Evolutionary conservation across 495 filamentous ascomycete genomes (phyloP).

Genomic region (Aspergillus steynii): DNA sequence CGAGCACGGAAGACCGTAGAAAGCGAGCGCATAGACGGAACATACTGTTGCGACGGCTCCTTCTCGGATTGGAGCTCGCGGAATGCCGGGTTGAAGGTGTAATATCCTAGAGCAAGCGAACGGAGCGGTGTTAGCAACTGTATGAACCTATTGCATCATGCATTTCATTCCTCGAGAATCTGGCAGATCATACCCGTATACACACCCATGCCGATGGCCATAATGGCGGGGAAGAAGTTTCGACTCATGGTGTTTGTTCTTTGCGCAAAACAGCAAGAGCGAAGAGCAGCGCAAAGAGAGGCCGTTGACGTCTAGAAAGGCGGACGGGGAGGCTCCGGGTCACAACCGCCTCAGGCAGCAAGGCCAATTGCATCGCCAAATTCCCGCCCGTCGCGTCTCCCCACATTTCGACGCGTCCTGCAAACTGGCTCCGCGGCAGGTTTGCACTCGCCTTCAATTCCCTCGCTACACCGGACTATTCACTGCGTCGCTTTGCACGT

Average conservation of each 20-base stretch:
- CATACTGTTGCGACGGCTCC: slow-evolving; percentile 11
- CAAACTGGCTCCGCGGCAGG: slow-evolving; percentile 1
- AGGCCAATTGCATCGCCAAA: slow-evolving; percentile 22
- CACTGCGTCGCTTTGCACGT: neutral
- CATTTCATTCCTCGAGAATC: neutral
- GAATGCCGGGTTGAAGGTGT: slow-evolving; percentile 31
- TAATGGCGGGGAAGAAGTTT: slow-evolving; percentile 37
- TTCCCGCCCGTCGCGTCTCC: slow-evolving; percentile 31
- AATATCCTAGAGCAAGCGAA: slow-evolving; percentile 26
- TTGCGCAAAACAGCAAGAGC: neutral
- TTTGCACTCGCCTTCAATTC: neutral
- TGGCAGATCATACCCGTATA: slow-evolving; percentile 31
- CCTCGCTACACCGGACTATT: neutral
- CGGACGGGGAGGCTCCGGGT: neutral
- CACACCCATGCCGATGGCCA: slow-evolving; percentile 45
- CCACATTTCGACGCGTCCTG: slow-evolving; percentile 41
- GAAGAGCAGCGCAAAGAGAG: neutral
- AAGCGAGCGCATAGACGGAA: neutral
- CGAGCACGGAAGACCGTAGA: neutral
- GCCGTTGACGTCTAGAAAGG: neutral
- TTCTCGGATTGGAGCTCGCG: slow-evolving; percentile 15
- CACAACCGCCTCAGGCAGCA: neutral
- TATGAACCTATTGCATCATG: neutral
- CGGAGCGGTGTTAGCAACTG: slow-evolving; percentile 1
- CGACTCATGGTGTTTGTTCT: slow-evolving; percentile 38